Conservation (phyloP, 495 filamentous ascomycete species). For the Apiosordaria backusii region DNA sequence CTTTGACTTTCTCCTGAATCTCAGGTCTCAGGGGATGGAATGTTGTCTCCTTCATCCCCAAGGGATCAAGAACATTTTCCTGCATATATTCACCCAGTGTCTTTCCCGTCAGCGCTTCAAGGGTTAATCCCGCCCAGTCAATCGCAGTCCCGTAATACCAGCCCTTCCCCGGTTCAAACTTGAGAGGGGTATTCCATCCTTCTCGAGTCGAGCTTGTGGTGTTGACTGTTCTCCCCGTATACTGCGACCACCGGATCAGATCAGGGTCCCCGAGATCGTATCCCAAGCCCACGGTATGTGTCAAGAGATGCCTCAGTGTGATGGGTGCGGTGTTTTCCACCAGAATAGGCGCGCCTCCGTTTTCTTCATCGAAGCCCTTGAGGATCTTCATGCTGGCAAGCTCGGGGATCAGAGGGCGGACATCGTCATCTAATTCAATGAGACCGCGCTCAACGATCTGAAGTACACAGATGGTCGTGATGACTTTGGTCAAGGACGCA, state of each 20-base stretch:
- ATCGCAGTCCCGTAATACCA: constrained; percentile 32
- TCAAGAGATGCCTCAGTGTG: constrained; percentile 33
- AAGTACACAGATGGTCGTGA: constrained; percentile 31
- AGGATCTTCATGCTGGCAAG: constrained; percentile 32
- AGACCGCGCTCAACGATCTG: constrained; percentile 38
- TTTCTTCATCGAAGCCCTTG: constrained; percentile 19
- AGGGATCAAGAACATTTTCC: constrained; percentile 20
- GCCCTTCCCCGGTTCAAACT: constrained; percentile 25
- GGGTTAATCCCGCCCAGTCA: constrained; percentile 33
- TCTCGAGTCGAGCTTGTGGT: constrained; percentile 20
- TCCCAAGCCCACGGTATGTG: constrained; percentile 31
- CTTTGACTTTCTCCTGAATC: background rate
- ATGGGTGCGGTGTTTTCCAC: constrained; percentile 26
- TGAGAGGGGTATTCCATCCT: constrained; percentile 31
- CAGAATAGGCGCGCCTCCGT: constrained; percentile 24
- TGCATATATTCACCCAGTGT: constrained; percentile 27
- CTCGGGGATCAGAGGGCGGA: constrained; percentile 30
- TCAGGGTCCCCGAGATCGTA: constrained; percentile 28
- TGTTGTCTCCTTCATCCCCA: constrained; percentile 24
- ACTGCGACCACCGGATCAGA: constrained; percentile 24
- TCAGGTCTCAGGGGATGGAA: constrained; percentile 9
- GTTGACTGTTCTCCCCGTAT: constrained; percentile 20
- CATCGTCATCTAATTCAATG: constrained; percentile 34
- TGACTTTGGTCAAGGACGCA: constrained; percentile 37
- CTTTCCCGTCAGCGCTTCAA: constrained; percentile 25